These are phyloP conservation scores for Lasiodiplodia citricola DNA, from an alignment of 2,329 filamentous ascomycete species.

Conservation along the genomic window DNA sequence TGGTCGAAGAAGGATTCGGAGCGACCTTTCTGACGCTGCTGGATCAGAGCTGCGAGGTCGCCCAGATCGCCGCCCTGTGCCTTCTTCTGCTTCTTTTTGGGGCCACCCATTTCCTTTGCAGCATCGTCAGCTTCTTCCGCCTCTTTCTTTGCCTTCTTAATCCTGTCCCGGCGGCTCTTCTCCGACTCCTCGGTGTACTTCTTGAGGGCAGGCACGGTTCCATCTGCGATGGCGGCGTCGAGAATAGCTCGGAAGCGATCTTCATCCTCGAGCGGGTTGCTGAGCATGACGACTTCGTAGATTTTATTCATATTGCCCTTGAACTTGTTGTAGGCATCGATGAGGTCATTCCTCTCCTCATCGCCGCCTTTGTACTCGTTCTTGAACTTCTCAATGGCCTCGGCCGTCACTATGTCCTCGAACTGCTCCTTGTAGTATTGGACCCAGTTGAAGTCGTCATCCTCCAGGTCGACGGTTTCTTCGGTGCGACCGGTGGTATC, in stretches of 20 bases:
- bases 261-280: conserved; percentile 82
- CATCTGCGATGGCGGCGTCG: conserved; percentile 74
- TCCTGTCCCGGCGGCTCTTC: conserved; percentile 63
- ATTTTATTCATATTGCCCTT: conserved; percentile 78
- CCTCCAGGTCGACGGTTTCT: conserved; percentile 72
- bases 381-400: conserved; percentile 77
- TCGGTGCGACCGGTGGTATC: conserved; percentile 87
- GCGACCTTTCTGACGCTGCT: conserved; percentile 42
- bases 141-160: conserved; percentile 69
- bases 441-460: conserved; percentile 84
- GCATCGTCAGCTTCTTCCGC: conserved; percentile 64
- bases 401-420: conserved; percentile 73
- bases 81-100: conserved; percentile 60
- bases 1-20: conserved; percentile 43
- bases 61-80: conserved; percentile 37
- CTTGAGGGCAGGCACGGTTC: conserved; percentile 69
- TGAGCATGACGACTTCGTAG: conserved; percentile 86
- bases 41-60: conserved; percentile 45
- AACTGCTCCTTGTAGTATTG: conserved; percentile 89
- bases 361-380: conserved; percentile 81
- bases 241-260: conserved; percentile 82
- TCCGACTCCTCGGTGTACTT: conserved; percentile 67
- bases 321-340: conserved; percentile 74
- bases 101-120: conserved; percentile 54
- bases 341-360: conserved; percentile 79